These are phyloP conservation scores for Dendrocalamus latiflorus DNA, from an alignment of 202 grass and related monocot genomes.

Conservation along the genomic window DNA sequence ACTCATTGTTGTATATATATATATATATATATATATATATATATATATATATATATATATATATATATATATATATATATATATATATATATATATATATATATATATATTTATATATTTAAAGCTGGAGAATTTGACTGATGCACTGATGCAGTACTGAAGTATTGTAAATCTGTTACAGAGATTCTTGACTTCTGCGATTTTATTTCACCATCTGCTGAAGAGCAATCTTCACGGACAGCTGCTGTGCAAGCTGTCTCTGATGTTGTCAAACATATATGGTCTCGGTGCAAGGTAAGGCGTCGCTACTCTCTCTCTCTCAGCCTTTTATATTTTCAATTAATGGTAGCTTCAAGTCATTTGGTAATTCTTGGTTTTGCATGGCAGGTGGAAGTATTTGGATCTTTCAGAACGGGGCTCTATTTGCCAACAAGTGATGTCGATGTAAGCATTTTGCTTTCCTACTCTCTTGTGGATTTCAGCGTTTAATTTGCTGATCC, in stretches of 20 bases:
- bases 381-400: slow-evolving; percentile 85
- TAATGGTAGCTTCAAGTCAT: slow-evolving; percentile 4
- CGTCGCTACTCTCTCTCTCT: background rate
- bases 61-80: background rate
- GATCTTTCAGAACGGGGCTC: slow-evolving; percentile 93
- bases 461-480: slow-evolving; percentile 10
- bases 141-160: background rate
- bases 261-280: slow-evolving; percentile 87
- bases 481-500: background rate
- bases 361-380: slow-evolving; percentile 29
- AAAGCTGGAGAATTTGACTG: background rate
- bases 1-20: background rate
- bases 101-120: background rate
- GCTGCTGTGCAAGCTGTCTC: slow-evolving; percentile 70
- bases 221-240: slow-evolving; percentile 82
- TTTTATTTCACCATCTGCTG: slow-evolving; percentile 77
- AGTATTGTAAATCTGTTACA: slow-evolving; percentile 43
- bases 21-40: no score
- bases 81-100: background rate
- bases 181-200: slow-evolving; percentile 91
- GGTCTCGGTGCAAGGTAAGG: slow-evolving; percentile 89
- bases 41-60: background rate
- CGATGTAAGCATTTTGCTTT: slow-evolving; percentile 52
- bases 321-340: background rate
- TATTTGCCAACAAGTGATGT: slow-evolving; percentile 95